These are phyloP conservation scores for Pyronema omphalodes DNA, from an alignment of 495 filamentous ascomycete species.

Conservation along the genomic window DNA sequence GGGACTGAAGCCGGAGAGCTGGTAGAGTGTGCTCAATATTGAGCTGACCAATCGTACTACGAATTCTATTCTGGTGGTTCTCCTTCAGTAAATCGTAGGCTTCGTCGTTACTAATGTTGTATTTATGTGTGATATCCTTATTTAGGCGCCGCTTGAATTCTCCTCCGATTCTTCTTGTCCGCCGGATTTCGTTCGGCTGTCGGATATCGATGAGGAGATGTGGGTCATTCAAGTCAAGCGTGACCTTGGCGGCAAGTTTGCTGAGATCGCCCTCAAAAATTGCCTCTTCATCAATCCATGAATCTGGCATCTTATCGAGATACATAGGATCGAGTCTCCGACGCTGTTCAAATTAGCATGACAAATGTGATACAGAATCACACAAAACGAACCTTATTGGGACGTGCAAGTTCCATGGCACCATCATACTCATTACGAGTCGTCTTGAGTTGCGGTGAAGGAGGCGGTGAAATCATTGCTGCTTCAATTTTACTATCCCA, in stretches of 20 bases:
- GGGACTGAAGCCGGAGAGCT: constrained; percentile 75
- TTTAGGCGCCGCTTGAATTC: constrained; percentile 37
- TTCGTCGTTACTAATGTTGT: constrained; percentile 91
- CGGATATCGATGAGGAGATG: constrained; percentile 57
- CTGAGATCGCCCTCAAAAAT: constrained; percentile 37
- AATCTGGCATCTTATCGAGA: constrained; percentile 34
- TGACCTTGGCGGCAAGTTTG: constrained; percentile 51
- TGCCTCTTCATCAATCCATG: constrained; percentile 31
- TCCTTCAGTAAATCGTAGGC: constrained; percentile 91
- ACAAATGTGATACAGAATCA: background rate
- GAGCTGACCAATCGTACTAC: constrained; percentile 70
- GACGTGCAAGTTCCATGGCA: constrained; percentile 27
- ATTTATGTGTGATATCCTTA: constrained; percentile 50
- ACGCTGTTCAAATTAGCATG: constrained; percentile 5
- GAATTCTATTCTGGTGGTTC: constrained; percentile 87
- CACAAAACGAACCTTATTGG: constrained; percentile 26
- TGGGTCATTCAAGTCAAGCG: constrained; percentile 80
- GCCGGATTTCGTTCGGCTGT: constrained; percentile 25
- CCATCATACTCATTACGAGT: constrained; percentile 19
- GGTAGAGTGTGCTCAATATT: constrained; percentile 82
- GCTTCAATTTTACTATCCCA: constrained; percentile 46
- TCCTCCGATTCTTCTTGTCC: constrained; percentile 27
- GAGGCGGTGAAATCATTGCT: constrained; percentile 15
- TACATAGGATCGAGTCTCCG: constrained; percentile 10
- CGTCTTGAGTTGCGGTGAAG: constrained; percentile 12